Evolutionary conservation across 768 basidiomycete genomes (phyloP), one percentile per base, ranked within the genome.

Genomic region (Suillus spraguei): DNA sequence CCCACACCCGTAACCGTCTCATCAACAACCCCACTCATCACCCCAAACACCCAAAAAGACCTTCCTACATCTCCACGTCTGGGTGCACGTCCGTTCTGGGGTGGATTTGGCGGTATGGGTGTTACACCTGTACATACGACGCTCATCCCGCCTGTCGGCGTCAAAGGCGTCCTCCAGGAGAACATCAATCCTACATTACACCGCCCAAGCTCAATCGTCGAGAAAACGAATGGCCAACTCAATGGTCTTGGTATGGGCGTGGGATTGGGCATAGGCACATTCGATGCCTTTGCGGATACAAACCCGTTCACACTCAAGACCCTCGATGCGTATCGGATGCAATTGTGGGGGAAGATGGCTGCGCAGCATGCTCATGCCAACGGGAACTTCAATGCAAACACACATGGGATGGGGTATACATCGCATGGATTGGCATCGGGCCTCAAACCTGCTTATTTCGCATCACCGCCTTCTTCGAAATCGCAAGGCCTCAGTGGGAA

Each of bases 341-440:
- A 97, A 65, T 81, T 97, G 0, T 97, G 95, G 95, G 86, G 88
- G 39, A 86, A 90, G 77, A 92, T 97, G 87, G 94, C 94, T 0
- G 82, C 87, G 38, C 93, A 94, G 67, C 90, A 85, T 11, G 55
- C 35, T 60, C 72, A 66, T 64, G 74, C 59, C 59, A 24, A 49
- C 22, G n/a, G n/a, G 33, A 28, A 28, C 28, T 28, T 28, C 28
- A 28, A 28, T 28, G 71, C 24, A 70, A 75, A 22, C 5, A 69
- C 32, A 70, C 74, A 50, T 50, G 49, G 49, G 70, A 47, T 59
- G 75, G 55, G 38, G 6, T 28, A 41, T 41, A 8, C 28, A 17
- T 17, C 56, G 1, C 38, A 41, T 4, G 56, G 56, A 20, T 72
- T 85, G 36, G 81, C 84, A 1, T 71, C 75, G 10, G 72, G 72